phyloP scores from a whole-genome alignment of 2,329 filamentous ascomycete genomes.

The Teratosphaeria gauchensis region DNA sequence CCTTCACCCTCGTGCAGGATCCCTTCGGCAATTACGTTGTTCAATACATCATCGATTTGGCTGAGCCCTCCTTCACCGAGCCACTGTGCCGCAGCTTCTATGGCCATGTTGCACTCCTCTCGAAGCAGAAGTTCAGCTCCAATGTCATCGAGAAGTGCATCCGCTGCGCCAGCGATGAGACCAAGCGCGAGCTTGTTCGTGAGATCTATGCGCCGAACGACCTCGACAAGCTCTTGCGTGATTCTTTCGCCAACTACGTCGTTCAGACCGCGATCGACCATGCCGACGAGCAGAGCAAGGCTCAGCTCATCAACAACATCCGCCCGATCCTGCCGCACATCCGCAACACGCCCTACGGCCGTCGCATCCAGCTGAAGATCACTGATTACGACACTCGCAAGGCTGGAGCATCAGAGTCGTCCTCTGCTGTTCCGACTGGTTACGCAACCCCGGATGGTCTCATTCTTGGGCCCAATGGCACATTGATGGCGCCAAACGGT shows the following conservation, averaged over 20 bases:
- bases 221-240: slow-evolving; percentile 79
- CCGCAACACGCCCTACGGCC: slow-evolving; percentile 85
- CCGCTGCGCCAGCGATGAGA: slow-evolving; percentile 66
- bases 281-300: slow-evolving; percentile 62
- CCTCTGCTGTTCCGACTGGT: slow-evolving; percentile 5
- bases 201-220: slow-evolving; percentile 68
- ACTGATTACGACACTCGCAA: slow-evolving; percentile 42
- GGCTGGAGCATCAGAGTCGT: slow-evolving; percentile 18
- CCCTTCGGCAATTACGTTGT: slow-evolving; percentile 98
- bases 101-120: slow-evolving; percentile 60
- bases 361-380: slow-evolving; percentile 87
- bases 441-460: slow-evolving; percentile 7
- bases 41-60: slow-evolving; percentile 93
- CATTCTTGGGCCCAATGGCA: slow-evolving; percentile 9
- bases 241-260: slow-evolving; percentile 95
- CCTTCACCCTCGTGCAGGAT: slow-evolving; percentile 84
- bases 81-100: slow-evolving; percentile 75
- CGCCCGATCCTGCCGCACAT: slow-evolving; percentile 77
- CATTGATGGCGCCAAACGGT: background rate
- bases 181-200: slow-evolving; percentile 71
- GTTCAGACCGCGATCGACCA: slow-evolving; percentile 93
- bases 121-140: slow-evolving; percentile 97
- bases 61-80: slow-evolving; percentile 77
- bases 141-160: slow-evolving; percentile 94
- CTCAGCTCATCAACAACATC: slow-evolving; percentile 70